Conservation (phyloP, 139 green algal species). For the Asterochloris sp. region DNA sequence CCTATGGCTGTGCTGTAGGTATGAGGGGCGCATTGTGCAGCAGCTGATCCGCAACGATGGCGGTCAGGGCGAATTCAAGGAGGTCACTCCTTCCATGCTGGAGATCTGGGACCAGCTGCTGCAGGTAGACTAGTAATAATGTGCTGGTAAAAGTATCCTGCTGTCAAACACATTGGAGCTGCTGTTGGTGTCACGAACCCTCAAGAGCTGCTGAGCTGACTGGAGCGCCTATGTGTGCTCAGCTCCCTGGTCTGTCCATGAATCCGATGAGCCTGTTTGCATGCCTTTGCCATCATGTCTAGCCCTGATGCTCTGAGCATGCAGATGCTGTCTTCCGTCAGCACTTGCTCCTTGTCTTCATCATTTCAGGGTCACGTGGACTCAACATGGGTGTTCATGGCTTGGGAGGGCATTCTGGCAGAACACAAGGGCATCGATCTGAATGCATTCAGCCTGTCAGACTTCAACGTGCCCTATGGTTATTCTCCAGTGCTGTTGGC, state of each 20-base stretch:
- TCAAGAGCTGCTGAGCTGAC: too few relatives aligned
- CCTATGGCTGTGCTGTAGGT: conserved; percentile 36
- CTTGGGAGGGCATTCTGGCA: conserved; percentile 82
- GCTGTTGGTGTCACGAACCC: too few relatives aligned
- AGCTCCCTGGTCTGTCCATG: too few relatives aligned
- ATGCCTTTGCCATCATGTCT: too few relatives aligned
- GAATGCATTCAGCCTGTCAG: conserved; percentile 68
- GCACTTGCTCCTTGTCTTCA: too few relatives aligned
- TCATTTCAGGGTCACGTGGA: conserved; percentile 58
- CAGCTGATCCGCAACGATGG: conserved; percentile 76
- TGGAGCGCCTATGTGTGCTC: too few relatives aligned
- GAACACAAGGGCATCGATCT: conserved; percentile 58
- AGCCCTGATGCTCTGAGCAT: too few relatives aligned
- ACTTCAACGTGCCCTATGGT: conserved; percentile 70
- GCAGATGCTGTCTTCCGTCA: too few relatives aligned
- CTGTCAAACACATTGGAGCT: too few relatives aligned
- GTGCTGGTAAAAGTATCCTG: too few relatives aligned
- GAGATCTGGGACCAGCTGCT: conserved; percentile 81
- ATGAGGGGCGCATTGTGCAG: conserved; percentile 84
- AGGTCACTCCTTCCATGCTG: conserved; percentile 70
- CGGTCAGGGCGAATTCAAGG: conserved; percentile 69
- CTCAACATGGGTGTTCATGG: conserved; percentile 86
- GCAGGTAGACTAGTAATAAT: conserved; percentile 26
- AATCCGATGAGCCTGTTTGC: too few relatives aligned
- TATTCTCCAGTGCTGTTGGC: conserved; percentile 67